A percentile compares a stretch with the other conserved stretches of the same genome.
Evolutionary conservation across 2,329 filamentous ascomycete genomes (phyloP).

Genomic region (Colletotrichum viniferum): DNA sequence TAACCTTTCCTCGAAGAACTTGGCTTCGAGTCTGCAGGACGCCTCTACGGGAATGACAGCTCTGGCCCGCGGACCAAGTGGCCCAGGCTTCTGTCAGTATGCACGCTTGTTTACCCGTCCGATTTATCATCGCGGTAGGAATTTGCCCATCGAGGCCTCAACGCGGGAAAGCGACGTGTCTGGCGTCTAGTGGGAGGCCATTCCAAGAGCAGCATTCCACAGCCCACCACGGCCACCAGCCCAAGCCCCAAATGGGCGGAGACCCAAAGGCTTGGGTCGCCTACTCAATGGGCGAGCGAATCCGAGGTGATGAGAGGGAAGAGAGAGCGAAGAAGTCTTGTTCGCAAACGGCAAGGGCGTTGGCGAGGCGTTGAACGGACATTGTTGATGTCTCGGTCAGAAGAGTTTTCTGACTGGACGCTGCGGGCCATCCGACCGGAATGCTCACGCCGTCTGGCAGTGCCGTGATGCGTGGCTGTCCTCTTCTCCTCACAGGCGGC

Average conservation of each 20-base stretch:
- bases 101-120: not conserved
- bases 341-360: constrained; percentile 12
- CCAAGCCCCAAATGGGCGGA: not conserved
- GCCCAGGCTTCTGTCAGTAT: not conserved
- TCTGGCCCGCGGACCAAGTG: not conserved
- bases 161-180: not conserved
- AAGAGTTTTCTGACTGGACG: not conserved
- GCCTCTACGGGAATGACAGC: constrained; percentile 1
- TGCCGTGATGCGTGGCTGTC: not conserved
- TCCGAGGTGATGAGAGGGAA: not conserved
- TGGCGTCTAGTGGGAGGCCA: not conserved
- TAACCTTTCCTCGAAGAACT: not conserved
- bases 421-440: not conserved
- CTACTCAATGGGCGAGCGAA: not conserved
- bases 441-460: not conserved
- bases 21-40: not conserved
- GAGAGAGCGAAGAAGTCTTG: not conserved
- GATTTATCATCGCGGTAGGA: not conserved
- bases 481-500: not conserved
- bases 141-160: not conserved
- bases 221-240: not conserved
- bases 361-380: not conserved
- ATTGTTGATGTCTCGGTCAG: constrained; percentile 16
- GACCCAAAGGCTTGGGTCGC: not conserved
- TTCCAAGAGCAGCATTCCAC: constrained; percentile 7